Base-by-base conservation (phyloP, 148 eudicot species). In the Arctostaphylos glauca region DNA sequence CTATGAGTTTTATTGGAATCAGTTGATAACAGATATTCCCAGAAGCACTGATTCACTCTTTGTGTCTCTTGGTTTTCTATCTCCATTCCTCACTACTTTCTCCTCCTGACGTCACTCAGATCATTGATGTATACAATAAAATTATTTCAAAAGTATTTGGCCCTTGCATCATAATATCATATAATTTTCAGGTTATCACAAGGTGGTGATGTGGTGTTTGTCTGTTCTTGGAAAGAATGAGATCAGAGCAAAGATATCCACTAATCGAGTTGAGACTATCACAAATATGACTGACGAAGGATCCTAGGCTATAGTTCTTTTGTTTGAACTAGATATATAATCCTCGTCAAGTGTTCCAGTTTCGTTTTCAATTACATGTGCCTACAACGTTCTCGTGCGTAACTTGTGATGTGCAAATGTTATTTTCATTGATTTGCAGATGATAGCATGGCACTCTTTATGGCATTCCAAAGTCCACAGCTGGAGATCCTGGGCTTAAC, bases 381-480 rank as follows among this genome's bases (percentile, higher is more conserved):
- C 58, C 71, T 47, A 9, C 53, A 80, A 48, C 13, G 3, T 43
- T 64, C 74, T 64, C 82, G 6, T 3, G 43, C 15, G 73, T 80
- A 76, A n/a, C 53, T 1, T 66, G 43, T 81, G 14, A 49, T 46
- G 48, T 56, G 79, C 15, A 14, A 73, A 13, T 46, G 81, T 48
- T 41, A 25, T 80, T 52, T 84, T 23, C 62, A 15, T 85, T 59
- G 53, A 49, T 78, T 59, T 85, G 49, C 89, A 96, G 99, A 96
- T 90, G 99, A 96, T 86, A 91, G 94, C 89, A 96, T 96, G 94
- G 86, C 99, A 44, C 90, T 96, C 78, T 76, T 96, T 55, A 94
- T 96, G 99, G 98, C 99, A 64, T 93, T 94, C 83, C 95, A 96
- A 87, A 90, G 92, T 76, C 88, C 86, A 74, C 91, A 91, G 66